A percentile compares a stretch with the other conserved stretches of the same genome.
These are phyloP conservation scores for Aspergillus intermedius DNA, from an alignment of 2,329 filamentous ascomycete species.

Conservation along the genomic window DNA sequence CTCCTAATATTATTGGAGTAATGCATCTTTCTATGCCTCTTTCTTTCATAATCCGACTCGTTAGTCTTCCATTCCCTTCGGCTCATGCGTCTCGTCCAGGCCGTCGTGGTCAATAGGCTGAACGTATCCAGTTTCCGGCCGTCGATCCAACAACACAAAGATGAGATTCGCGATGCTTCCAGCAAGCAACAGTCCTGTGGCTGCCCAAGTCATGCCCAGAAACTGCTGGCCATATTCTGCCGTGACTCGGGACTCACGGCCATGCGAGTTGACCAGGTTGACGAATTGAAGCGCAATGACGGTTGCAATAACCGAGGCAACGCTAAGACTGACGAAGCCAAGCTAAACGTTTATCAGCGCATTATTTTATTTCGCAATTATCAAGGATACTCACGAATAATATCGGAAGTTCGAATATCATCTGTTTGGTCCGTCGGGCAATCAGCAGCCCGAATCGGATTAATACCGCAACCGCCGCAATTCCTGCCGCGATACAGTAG, in stretches of 20 bases:
- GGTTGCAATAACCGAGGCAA: constrained; percentile 67
- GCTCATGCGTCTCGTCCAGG: not conserved
- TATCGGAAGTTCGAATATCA: constrained; percentile 46
- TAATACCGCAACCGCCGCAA: constrained; percentile 47
- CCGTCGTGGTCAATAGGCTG: not conserved
- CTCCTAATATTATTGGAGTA: not conserved
- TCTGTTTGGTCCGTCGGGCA: constrained; percentile 38
- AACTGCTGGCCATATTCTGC: constrained; percentile 50
- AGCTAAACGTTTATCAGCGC: constrained; percentile 25
- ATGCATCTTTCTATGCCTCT: not conserved
- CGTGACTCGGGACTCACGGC: constrained; percentile 43
- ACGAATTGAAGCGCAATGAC: constrained; percentile 53
- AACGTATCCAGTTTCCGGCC: constrained; percentile 4
- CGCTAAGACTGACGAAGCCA: constrained; percentile 56
- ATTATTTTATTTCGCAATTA: not conserved
- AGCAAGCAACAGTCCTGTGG: constrained; percentile 34
- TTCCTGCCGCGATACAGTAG: constrained; percentile 52
- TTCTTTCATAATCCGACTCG: not conserved
- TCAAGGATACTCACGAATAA: constrained; percentile 31
- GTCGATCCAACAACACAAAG: constrained; percentile 18
- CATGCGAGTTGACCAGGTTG: constrained; percentile 49
- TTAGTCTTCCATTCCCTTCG: not conserved
- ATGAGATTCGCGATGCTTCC: constrained; percentile 25
- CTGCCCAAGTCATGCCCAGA: constrained; percentile 54
- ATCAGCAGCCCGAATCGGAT: constrained; percentile 42